Percentiles rank a stretch among this genome's conserved stretches.
phyloP scores from a whole-genome alignment of 2,329 filamentous ascomycete genomes.

The Alternaria gansuensis region DNA sequence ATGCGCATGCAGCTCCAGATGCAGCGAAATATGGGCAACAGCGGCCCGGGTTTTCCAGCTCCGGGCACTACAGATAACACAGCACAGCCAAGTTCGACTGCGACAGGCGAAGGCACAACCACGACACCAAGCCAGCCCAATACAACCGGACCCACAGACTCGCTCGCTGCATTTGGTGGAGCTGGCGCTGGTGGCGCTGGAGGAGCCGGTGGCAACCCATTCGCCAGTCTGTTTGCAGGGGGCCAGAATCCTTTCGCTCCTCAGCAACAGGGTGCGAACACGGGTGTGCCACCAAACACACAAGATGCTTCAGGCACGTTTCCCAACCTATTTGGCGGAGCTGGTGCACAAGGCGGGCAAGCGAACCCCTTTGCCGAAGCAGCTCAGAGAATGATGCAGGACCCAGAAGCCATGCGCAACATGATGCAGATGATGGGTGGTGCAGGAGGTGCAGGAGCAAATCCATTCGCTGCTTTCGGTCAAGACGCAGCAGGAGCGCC shows the following conservation, averaged over 20 bases:
- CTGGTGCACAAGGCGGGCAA: conserved; percentile 40
- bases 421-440: conserved; percentile 64
- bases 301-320: conserved; percentile 44
- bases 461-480: conserved; percentile 53
- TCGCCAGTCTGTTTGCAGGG: conserved; percentile 65
- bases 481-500: conserved; percentile 56
- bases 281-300: conserved; percentile 30
- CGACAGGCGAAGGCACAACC: conserved; percentile 44
- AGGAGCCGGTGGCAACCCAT: conserved; percentile 61
- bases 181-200: conserved; percentile 43
- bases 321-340: conserved; percentile 63
- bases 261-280: conserved; percentile 35
- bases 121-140: conserved; percentile 52
- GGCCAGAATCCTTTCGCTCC: conserved; percentile 50
- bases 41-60: conserved; percentile 74
- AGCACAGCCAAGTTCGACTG: conserved; percentile 50
- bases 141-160: conserved; percentile 53
- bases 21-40: conserved; percentile 70
- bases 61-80: conserved; percentile 92
- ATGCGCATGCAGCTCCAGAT: conserved; percentile 84
- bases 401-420: conserved; percentile 64
- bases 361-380: conserved; percentile 62
- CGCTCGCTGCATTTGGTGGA: conserved; percentile 58
- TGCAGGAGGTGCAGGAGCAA: conserved; percentile 54
- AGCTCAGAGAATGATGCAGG: conserved; percentile 62